Evolutionary conservation across 2,329 filamentous ascomycete species (phyloP), one percentile per base, ranked within the genome.

Genomic region (Pseudogymnoascus sp.): DNA sequence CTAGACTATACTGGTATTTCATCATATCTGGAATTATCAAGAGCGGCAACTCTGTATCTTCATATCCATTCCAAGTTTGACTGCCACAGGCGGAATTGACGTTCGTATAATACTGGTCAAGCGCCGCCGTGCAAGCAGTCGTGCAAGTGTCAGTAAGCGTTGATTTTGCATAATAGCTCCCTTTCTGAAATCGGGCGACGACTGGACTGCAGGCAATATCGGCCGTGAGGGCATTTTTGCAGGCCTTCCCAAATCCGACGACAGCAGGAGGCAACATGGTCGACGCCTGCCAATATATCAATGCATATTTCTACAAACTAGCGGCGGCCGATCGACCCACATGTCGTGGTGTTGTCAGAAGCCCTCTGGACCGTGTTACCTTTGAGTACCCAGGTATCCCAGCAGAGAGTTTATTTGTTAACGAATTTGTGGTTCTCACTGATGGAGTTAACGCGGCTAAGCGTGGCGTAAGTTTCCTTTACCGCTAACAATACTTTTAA

Each of bases 21-120:
- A 65, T 16, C 21, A 65, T 37, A 37, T 65, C 60, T 4, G 64
- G 59, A 37, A 65, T 58, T 31, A 62, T 52, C 33, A 61, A 40
- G 4, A 65, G 18, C 8, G 64, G 59, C 43, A 45, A 59, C 43
- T 52, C 52, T 18, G 35, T 45, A 5, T 61, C 62, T 35, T 58
- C 59, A 37, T 64, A 61, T 9, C 49, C 62, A 38, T 43, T 43
- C 41, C 43, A 65, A 3, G 62, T 61, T 49, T 64, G 62, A 9
- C 43, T 63, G 5, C 33, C 59, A 37, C 63, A 65, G 6, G 62
- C 58, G 9, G 55, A 28, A n/a, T 28, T 37, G 28, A 65, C 58
- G 14, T 35, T 28, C 12, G 40, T 60, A 45, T 63, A 41, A 59
- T 41, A 62, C 21, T 37, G 35, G 16, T 61, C 31, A 33, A 62